phyloP scores from a whole-genome alignment of 2,329 filamentous ascomycete species.

The Anisogramma anomala region DNA sequence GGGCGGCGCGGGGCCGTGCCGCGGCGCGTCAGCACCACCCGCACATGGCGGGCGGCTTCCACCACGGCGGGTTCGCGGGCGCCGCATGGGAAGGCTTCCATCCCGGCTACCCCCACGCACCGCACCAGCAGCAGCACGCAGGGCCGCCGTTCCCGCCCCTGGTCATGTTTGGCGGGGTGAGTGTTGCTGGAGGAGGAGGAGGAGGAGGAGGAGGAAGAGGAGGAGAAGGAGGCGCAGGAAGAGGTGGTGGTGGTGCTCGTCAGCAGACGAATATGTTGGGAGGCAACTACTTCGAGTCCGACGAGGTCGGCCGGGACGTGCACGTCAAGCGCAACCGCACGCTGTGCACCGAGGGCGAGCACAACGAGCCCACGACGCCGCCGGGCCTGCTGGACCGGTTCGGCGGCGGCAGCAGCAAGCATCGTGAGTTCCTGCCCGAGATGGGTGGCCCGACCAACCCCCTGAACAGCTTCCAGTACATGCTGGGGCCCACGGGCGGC shows the following conservation, averaged over 20 bases:
- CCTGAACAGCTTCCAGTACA: background rate
- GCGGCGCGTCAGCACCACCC: background rate
- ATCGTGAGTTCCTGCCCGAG: background rate
- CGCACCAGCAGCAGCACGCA: too few relatives aligned
- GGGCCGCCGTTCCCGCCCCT: too few relatives aligned
- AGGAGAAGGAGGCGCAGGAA: too few relatives aligned
- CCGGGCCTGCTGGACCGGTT: background rate
- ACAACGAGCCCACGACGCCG: constrained; percentile 3
- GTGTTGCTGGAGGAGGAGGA: too few relatives aligned
- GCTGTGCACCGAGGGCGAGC: background rate
- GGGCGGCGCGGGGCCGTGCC: background rate
- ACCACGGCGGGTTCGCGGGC: too few relatives aligned
- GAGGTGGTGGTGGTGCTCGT: too few relatives aligned
- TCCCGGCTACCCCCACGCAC: too few relatives aligned
- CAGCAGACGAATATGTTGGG: background rate
- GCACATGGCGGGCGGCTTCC: too few relatives aligned
- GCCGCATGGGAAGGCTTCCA: too few relatives aligned
- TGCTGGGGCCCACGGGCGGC: too few relatives aligned
- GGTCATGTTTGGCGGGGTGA: too few relatives aligned
- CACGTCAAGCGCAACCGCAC: background rate
- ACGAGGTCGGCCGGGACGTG: background rate
- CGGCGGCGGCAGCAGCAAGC: background rate
- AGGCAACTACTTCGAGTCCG: background rate
- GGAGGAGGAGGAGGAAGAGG: too few relatives aligned
- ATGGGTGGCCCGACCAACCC: background rate